Percentiles rank a stretch among this genome's conserved stretches.
phyloP scores from a whole-genome alignment of 73 alveolate genomes.

The Durusdinium trenchii region DNA sequence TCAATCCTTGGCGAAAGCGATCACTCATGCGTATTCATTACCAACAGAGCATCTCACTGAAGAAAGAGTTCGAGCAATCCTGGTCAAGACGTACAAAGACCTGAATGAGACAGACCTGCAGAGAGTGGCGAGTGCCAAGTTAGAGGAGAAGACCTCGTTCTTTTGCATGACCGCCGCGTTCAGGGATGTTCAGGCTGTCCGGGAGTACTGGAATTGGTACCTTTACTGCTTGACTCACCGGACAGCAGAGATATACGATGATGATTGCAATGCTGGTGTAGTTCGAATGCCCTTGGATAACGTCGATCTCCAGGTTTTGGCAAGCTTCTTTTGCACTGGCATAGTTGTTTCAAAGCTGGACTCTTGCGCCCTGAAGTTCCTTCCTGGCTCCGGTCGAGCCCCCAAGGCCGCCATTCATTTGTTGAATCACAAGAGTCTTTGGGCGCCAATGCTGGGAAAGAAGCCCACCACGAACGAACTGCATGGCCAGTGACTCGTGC shows the following conservation, averaged over 20 bases:
- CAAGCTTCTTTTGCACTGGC: neutral
- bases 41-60: neutral
- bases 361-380: neutral
- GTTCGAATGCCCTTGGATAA: conserved; percentile 26
- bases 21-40: neutral
- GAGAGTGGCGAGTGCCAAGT: neutral
- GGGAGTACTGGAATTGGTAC: conserved; percentile 1
- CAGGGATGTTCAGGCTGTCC: conserved; percentile 4
- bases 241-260: too few relatives aligned
- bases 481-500: neutral
- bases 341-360: neutral
- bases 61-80: neutral
- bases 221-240: conserved; percentile 35
- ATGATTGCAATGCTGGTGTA: neutral
- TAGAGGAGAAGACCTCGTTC: conserved; percentile 1
- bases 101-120: neutral
- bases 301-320: conserved; percentile 15
- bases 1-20: neutral
- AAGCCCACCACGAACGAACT: neutral
- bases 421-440: neutral
- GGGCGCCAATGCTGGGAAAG: conserved; percentile 40
- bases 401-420: neutral
- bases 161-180: neutral
- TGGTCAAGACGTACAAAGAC: neutral
- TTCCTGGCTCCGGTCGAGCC: neutral